phyloP scores from a whole-genome alignment of 768 basidiomycete genomes.

The Collybia nuda region DNA sequence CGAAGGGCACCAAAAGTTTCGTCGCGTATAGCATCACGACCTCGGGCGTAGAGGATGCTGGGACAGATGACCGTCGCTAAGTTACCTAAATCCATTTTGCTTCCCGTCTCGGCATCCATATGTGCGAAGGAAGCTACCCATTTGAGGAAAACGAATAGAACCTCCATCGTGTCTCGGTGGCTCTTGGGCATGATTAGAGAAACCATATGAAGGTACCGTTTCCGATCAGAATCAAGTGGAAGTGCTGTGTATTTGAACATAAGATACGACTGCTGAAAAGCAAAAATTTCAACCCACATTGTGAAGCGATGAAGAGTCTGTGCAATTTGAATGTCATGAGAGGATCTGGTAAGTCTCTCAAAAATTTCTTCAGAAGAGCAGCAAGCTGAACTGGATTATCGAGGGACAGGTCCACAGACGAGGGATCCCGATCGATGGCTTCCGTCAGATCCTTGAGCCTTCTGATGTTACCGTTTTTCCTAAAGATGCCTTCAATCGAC shows the following conservation, averaged over 20 bases:
- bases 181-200: slow-evolving; percentile 86
- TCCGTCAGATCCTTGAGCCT: slow-evolving; percentile 90
- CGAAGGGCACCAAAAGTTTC: slow-evolving; percentile 90
- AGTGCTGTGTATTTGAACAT: slow-evolving; percentile 48
- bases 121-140: slow-evolving; percentile 99
- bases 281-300: slow-evolving; percentile 55
- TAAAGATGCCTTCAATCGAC: slow-evolving; percentile 98
- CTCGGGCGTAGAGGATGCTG: slow-evolving; percentile 92
- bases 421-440: slow-evolving; percentile 91
- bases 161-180: slow-evolving; percentile 97
- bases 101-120: slow-evolving; percentile 94
- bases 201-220: slow-evolving; percentile 81
- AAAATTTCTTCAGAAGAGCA: slow-evolving; percentile 94
- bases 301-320: slow-evolving; percentile 82
- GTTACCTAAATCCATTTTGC: slow-evolving; percentile 97
- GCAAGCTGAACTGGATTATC: slow-evolving; percentile 98
- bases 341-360: slow-evolving; percentile 95
- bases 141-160: slow-evolving; percentile 96
- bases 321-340: slow-evolving; percentile 94
- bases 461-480: slow-evolving; percentile 97
- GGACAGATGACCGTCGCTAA: slow-evolving; percentile 97
- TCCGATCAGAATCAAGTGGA: slow-evolving; percentile 72
- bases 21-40: slow-evolving; percentile 83
- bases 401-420: slow-evolving; percentile 86
- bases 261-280: background rate